Percentiles rank a stretch among this genome's conserved stretches.
phyloP scores from a whole-genome alignment of 306 rosid genomes.

The Castanospermum australe region DNA sequence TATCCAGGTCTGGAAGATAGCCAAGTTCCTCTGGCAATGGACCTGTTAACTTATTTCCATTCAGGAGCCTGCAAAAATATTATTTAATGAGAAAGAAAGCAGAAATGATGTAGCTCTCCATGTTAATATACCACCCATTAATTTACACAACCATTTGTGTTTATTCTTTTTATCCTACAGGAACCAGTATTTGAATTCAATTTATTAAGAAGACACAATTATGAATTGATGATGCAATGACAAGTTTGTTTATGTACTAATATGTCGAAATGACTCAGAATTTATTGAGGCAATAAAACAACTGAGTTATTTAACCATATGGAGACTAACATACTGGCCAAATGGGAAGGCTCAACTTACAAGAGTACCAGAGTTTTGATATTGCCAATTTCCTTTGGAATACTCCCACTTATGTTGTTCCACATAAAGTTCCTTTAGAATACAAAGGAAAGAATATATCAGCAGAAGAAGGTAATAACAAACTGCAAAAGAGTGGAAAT shows the following conservation, averaged over 20 bases:
- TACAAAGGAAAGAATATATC: conserved; percentile 24
- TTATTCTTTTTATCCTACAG: not conserved
- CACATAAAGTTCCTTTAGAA: conserved; percentile 89
- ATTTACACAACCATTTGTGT: not conserved
- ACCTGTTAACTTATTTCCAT: conserved; percentile 80
- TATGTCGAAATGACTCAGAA: conserved; percentile 1
- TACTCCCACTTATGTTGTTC: conserved; percentile 75
- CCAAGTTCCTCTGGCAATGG: conserved; percentile 84
- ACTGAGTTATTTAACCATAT: not conserved
- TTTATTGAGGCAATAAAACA: conserved; percentile 5
- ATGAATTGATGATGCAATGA: conserved; percentile 15
- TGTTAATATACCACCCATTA: not conserved
- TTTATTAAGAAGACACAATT: conserved; percentile 8
- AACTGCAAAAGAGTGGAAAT: conserved; percentile 11
- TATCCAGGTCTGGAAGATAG: conserved; percentile 55
- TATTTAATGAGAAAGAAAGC: conserved; percentile 2
- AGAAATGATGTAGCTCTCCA: not conserved
- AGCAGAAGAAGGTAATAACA: conserved; percentile 31
- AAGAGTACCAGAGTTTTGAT: conserved; percentile 64
- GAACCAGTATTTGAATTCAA: conserved; percentile 9
- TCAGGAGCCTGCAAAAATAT: conserved; percentile 63
- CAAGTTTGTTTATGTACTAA: not conserved
- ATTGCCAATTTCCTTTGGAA: conserved; percentile 85
- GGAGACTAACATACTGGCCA: not conserved
- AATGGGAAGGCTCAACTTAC: conserved; percentile 54